Percentiles rank a stretch among this genome's conserved stretches.
Conservation (phyloP, 495 filamentous ascomycete genomes). For the Amphirosellinia nigrospora region DNA sequence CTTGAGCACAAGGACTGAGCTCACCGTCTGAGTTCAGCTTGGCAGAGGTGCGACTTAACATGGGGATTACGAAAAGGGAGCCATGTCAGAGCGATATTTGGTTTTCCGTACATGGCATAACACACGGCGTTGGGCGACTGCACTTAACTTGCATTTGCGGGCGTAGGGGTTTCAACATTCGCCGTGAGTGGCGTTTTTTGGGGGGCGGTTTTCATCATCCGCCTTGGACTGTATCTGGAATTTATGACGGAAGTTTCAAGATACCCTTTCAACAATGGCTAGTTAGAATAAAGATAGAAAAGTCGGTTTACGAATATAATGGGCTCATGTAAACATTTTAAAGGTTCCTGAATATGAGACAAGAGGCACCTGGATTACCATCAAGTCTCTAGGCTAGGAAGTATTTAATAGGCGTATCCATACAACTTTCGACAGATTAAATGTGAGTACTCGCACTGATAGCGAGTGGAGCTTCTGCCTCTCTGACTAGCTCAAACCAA, state of each 20-base stretch:
- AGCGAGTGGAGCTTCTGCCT: background rate
- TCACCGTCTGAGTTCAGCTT: conserved; percentile 10
- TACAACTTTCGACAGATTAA: background rate
- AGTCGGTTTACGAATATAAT: conserved; percentile 7
- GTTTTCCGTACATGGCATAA: conserved; percentile 8
- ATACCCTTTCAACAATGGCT: conserved; percentile 45
- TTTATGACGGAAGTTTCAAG: conserved; percentile 26
- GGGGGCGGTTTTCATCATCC: conserved; percentile 19
- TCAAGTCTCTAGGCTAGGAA: no score
- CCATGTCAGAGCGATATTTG: background rate
- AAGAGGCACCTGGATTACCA: no score
- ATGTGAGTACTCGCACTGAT: background rate
- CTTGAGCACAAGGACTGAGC: conserved; percentile 63
- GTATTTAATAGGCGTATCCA: background rate
- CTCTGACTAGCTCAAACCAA: background rate
- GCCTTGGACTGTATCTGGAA: conserved; percentile 5
- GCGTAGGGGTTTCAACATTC: conserved; percentile 35
- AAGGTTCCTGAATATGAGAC: conserved; percentile 1
- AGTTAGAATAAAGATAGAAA: conserved; percentile 17
- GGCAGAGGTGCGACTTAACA: background rate
- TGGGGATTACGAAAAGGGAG: background rate
- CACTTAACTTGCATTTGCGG: conserved; percentile 42
- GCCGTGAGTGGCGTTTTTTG: conserved; percentile 26
- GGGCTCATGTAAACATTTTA: background rate
- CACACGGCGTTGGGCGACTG: conserved; percentile 27